Percentiles rank a stretch among this genome's conserved stretches.
Conservation (phyloP, 2,329 filamentous ascomycete species). For the Alternaria brassicae region DNA sequence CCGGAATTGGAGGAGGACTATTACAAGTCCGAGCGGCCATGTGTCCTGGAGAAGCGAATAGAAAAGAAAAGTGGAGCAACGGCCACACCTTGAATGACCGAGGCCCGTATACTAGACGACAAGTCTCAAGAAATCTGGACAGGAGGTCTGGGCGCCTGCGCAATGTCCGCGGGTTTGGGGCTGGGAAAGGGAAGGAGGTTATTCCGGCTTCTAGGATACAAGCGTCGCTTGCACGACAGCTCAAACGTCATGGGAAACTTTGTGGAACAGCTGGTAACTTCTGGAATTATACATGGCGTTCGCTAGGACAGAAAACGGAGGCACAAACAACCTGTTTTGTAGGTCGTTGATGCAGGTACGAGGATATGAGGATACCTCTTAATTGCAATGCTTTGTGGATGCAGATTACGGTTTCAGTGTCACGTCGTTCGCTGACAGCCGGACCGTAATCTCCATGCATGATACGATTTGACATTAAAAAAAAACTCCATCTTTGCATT, state of each 20-base stretch:
- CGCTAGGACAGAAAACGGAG: slow-evolving; percentile 16
- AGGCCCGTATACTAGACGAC: slow-evolving; percentile 4
- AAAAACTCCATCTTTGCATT: slow-evolving; percentile 19
- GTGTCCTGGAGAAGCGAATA: neutral
- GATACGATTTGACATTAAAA: slow-evolving; percentile 20
- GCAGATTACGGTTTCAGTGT: slow-evolving; percentile 21
- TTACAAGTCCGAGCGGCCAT: neutral
- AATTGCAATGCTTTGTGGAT: slow-evolving; percentile 14
- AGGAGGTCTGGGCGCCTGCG: slow-evolving; percentile 7
- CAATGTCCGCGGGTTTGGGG: slow-evolving; percentile 8
- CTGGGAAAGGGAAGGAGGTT: neutral
- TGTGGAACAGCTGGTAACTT: slow-evolving; percentile 12
- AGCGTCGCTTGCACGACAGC: slow-evolving; percentile 24
- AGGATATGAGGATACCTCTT: neutral
- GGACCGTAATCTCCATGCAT: slow-evolving; percentile 27
- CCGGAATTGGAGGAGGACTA: slow-evolving; percentile 12
- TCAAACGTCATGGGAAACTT: slow-evolving; percentile 28
- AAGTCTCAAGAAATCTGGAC: slow-evolving; percentile 5
- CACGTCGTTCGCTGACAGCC: slow-evolving; percentile 25
- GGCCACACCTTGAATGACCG: slow-evolving; percentile 11
- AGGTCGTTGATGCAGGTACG: neutral
- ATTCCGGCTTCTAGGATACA: slow-evolving; percentile 17
- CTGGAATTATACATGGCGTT: slow-evolving; percentile 25
- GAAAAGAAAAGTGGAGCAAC: slow-evolving; percentile 6
- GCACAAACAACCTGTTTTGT: neutral